Evolutionary conservation across 257 asterid species (phyloP), one percentile per base, ranked within the genome.

Genomic region (Ligustrum vulgare): DNA sequence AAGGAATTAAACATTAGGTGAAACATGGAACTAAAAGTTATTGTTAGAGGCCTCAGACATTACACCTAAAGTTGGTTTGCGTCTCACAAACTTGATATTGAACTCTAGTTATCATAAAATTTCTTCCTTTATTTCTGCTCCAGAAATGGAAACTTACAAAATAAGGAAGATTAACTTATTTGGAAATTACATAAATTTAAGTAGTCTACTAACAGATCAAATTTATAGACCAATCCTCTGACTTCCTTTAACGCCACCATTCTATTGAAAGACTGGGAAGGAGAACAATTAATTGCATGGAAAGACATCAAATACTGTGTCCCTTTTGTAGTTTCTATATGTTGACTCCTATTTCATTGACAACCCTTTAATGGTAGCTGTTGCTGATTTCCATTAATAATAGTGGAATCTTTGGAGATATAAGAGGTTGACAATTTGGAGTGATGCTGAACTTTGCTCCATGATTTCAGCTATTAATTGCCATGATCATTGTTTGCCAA

Each of bases 401-500:
- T 16, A 51, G 20, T 51, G 9, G 62, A 2, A 18, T 18, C 62
- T 51, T 51, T 51, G 23, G 20, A 51, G 62, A 51, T 9, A 6
- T 18, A 18, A 16, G 22, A 18, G 25, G 62, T n/a, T 0, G 6
- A 13, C n/a, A 3, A 3, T 13, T n/a, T 16, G 25, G 28, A 9
- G 23, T 39, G 28, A 3, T 75, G 56, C 47, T 73, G 75, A 10
- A 33, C 25, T 15, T 51, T 5, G 34, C 51, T 54, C 20, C 65
- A 13, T 63, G 41, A 31, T 34, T 37, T 69, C 33, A 39, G 73
- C 68, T 47, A 49, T 68, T 58, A 47, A 49, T 47, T 13, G 36
- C 36, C 35, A 34, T 69, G 64, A 67, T 4, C 22, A 51, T 74
- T 63, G 69, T 45, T 70, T 32, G 68, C 62, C 51, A 66, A 58